Evolutionary conservation across 2,329 filamentous ascomycete genomes (phyloP).

Genomic region (Calonectria multiphialidica): DNA sequence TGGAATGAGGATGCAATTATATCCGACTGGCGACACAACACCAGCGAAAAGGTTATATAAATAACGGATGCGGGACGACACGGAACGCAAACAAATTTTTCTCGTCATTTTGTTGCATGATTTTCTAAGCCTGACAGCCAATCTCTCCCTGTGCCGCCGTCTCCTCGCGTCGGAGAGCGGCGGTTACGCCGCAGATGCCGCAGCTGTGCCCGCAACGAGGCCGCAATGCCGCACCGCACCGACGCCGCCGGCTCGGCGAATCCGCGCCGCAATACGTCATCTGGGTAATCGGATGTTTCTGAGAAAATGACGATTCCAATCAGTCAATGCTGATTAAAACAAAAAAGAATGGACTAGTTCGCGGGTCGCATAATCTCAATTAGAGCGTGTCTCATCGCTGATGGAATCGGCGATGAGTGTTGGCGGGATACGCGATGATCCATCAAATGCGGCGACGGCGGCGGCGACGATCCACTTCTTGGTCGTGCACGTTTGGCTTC

Average conservation of each 20-base stretch:
- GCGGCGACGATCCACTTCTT: too few species aligned
- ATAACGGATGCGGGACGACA: background rate
- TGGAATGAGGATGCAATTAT: background rate
- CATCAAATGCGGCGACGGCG: too few species aligned
- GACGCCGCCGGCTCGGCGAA: background rate
- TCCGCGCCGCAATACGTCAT: background rate
- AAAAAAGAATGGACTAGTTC: too few species aligned
- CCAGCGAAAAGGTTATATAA: background rate
- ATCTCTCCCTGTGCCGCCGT: background rate
- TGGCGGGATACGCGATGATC: too few species aligned
- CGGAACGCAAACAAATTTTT: constrained; percentile 1
- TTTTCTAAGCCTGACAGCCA: background rate
- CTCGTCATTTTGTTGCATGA: constrained; percentile 5
- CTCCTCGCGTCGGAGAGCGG: background rate
- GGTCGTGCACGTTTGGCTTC: too few species aligned
- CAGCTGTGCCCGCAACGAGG: background rate
- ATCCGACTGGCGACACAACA: background rate
- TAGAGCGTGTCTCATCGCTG: too few species aligned
- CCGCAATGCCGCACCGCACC: constrained; percentile 8
- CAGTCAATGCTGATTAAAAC: too few species aligned
- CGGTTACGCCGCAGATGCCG: constrained; percentile 7
- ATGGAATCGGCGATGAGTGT: too few species aligned
- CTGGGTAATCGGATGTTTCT: background rate
- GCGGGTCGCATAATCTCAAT: too few species aligned
- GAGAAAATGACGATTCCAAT: background rate